Evolutionary conservation across 371 early-diverging fungal genomes (phyloP), one percentile per base, ranked within the genome.

Genomic region (Funneliformis caledonium): DNA sequence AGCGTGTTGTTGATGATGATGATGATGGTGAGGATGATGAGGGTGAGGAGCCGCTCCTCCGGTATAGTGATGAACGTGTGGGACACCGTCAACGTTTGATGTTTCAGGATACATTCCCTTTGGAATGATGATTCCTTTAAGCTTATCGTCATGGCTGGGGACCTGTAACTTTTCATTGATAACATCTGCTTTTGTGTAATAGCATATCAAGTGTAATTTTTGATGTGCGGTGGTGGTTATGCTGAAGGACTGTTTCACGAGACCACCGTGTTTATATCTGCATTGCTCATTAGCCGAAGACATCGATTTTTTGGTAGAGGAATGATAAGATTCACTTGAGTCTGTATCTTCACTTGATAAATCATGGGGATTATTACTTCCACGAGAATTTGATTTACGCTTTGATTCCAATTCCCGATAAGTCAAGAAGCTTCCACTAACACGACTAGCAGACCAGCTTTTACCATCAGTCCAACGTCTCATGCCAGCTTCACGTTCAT

Each of bases 381-480:
- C 72, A 22, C 80, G 56, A 16, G 80, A 79, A 45, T 60, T 72
- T 50, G 80, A 67, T 68, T 78, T 78, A 3, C 78, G 65, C 50
- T 78, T 78, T 70, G 80, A 79, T 67, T 79, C 80, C 22, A 94
- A 87, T 82, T 95, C 94, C 69, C 92, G 90, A 81, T 95, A 95
- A 9, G 93, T 94, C 19, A 95, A 82, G 82, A 95, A 95, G 80
- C 91, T 92, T n/a, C 95, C 94, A n/a, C 90, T 87, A 2, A 94
- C 93, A 50, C 97, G 89, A 74, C 93, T 93, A 1, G 96, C 94
- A 19, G 95, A 94, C 97, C 96, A 96, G 64, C 92, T 92, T 67
- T 93, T 90, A 14, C 96, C 96, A 82, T 96, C 97, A 4, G 97
- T 97, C 97, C 97, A 97, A 14, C 97, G 88, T 74, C 93, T 87